Conservation (phyloP, 768 basidiomycete genomes). For the Panaeolus papilionaceus region DNA sequence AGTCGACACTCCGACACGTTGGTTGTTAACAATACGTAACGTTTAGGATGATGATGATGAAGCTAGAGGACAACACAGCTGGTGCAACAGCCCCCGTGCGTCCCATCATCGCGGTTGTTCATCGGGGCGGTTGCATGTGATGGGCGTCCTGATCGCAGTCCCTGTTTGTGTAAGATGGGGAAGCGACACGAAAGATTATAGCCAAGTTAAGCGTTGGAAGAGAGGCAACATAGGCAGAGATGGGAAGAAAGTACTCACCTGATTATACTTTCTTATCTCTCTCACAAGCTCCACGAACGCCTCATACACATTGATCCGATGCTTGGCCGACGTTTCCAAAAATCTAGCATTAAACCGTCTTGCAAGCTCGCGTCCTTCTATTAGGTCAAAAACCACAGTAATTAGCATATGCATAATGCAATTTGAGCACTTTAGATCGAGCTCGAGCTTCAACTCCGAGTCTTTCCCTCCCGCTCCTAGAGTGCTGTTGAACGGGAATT, state of each 20-base stretch:
- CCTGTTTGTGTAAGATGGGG: neutral
- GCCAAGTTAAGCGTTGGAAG: neutral
- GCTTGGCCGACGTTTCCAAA: conserved; percentile 95
- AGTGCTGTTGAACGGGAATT: neutral
- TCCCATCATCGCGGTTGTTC: neutral
- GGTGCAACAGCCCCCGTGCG: neutral
- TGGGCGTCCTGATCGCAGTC: neutral
- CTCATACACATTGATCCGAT: conserved; percentile 95
- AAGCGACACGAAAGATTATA: neutral
- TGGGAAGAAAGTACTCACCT: conserved; percentile 51
- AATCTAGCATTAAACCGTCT: conserved; percentile 94
- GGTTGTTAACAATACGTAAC: too few species aligned
- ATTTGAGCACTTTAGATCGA: too few species aligned
- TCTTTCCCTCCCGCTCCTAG: too few species aligned
- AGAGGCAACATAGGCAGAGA: neutral
- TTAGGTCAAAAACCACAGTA: neutral
- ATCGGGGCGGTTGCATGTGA: neutral
- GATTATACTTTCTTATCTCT: conserved; percentile 93
- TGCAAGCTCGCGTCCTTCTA: conserved; percentile 96
- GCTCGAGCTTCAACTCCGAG: too few species aligned
- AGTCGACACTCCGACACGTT: neutral
- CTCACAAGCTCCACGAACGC: conserved; percentile 92
- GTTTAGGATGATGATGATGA: neutral
- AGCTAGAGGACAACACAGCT: neutral
- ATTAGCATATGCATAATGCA: too few species aligned